Percentiles rank a stretch among this genome's conserved stretches.
These are phyloP conservation scores for Flaveria sonorensis DNA, from an alignment of 129 eudicot species.

Conservation along the genomic window DNA sequence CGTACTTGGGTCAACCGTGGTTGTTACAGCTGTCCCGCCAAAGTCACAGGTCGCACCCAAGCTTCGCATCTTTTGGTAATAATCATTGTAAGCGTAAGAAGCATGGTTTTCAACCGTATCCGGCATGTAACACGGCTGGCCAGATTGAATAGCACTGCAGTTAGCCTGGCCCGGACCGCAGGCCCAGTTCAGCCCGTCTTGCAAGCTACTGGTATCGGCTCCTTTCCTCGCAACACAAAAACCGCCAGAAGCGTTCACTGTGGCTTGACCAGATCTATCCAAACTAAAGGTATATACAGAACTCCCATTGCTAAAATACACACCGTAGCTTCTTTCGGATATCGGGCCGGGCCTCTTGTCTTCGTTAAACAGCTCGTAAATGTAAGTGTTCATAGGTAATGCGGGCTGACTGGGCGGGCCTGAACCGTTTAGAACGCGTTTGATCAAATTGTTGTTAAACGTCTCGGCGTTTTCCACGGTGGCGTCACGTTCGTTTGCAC, in stretches of 20 bases:
- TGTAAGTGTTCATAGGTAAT: conserved; percentile 67
- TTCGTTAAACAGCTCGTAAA: conserved; percentile 78
- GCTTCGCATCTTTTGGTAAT: conserved; percentile 71
- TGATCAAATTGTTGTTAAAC: conserved; percentile 60
- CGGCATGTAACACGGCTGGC: conserved; percentile 72
- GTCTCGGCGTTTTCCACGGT: conserved; percentile 62
- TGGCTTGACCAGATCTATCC: conserved; percentile 21
- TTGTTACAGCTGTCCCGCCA: conserved; percentile 67
- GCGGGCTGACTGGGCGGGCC: conserved; percentile 79
- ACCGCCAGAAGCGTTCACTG: conserved; percentile 50
- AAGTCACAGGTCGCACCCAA: conserved; percentile 86
- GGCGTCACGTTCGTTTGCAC: conserved; percentile 75
- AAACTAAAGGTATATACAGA: conserved; percentile 62
- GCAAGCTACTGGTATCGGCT: conserved; percentile 52
- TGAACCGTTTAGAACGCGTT: conserved; percentile 57
- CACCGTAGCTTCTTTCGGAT: conserved; percentile 75
- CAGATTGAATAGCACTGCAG: conserved; percentile 74
- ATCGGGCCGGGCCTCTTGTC: conserved; percentile 65
- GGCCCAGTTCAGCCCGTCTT: conserved; percentile 78
- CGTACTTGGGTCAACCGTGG: conserved; percentile 78
- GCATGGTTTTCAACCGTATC: conserved; percentile 78
- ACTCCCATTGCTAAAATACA: conserved; percentile 64
- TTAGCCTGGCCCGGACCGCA: conserved; percentile 83
- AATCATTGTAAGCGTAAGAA: conserved; percentile 83
- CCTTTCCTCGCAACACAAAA: conserved; percentile 71